Base-by-base conservation (phyloP, 2,329 filamentous ascomycete species). In the Penicillium aurantiogriseum region DNA sequence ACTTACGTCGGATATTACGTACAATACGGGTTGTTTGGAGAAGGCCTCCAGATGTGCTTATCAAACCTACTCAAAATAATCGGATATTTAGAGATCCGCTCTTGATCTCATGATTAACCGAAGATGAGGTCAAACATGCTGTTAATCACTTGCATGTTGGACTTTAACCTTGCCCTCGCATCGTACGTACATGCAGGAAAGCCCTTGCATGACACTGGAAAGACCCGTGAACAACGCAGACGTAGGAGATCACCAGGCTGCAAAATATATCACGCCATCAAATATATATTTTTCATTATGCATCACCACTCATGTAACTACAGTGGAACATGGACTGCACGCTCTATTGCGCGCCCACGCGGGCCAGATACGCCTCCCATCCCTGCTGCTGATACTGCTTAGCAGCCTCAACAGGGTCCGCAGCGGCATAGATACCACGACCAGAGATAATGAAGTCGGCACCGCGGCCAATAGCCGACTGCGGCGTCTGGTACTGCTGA, bases 391-490 rank as follows among this genome's bases (percentile, higher is more conserved):
- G 76, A 66, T 80, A 80, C 63, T 71, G 70, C 63, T 74, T 72
- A 4, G 69, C 77, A 4, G 77, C 77, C 57, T 75, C 73, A 27
- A 79, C 71, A 6, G 78, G 77, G 64, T 80, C 77, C 11, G 69
- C 54, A 19, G 75, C 76, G 31, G 74, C 74, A 64, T 80, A 80
- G 53, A 80, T 80, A 7, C 78, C 78, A 27, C 78, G 69, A 3
- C 78, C 78, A 10, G 77, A 73, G 62, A 80, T 80, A 43, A 80
- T 79, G 57, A 80, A 80, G 61, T 80, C 78, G 13, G 78, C 78
- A 8, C 78, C 78, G 13, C 77, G 71, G 10, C 67, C 74, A 62
- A 80, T 70, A 0, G 78, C 78, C 38, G 75, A 77, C 57, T 71
- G 72, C 9, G 78, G 78, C 4, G 77, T 80, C 67, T 80, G 77